Evolutionary conservation across 805 yeast genomes (phyloP), one percentile per base, ranked within the genome.

Genomic region (Kodamaea fukazawae): DNA sequence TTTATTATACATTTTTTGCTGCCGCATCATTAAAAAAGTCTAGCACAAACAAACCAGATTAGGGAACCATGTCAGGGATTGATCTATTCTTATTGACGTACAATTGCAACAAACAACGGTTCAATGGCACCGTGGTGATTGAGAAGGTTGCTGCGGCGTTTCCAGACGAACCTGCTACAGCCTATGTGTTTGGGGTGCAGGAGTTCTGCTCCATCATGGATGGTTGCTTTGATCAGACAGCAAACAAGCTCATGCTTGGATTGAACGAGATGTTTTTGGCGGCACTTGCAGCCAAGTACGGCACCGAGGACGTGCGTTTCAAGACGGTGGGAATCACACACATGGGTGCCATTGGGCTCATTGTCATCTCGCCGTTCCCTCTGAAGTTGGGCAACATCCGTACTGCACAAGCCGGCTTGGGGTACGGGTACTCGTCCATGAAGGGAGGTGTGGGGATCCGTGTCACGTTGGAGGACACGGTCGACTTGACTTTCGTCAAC

Each of bases 401-500:
- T 10, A 49, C 42, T 10, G 70, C 70, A 2, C 55, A 53, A 8
- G 65, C 63, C 13, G 71, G 76, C 12, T 67, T 80, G 45, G 96
- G 96, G 2, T 55, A 66, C 40, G 67, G 72, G 6, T 65, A 70
- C 42, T 78, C 91, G 1, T 76, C 81, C 39, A 56, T 86, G 51
- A 90, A 90, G 57, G 96, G 96, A 0, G 90, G 80, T 0, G 80
- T 76, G 1, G 86, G 83, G 0, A 36, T 83, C 1, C 63, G 90
- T 31, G 50, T 85, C n/a, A 46, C 46, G 1, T 67, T 65, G 39
- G 37, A 38, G 3, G 47, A 46, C 1, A 44, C 46, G 3, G 60
- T 58, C 0, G 73, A 66, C 31, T 64, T 79, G 43, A 81, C 93
- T 0, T 78, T 88, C 63, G 80, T 83, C 2, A 64, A 71, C 29